Base-by-base conservation (phyloP, 192 early-diverging fungal genomes). In the Backusella luteola region DNA sequence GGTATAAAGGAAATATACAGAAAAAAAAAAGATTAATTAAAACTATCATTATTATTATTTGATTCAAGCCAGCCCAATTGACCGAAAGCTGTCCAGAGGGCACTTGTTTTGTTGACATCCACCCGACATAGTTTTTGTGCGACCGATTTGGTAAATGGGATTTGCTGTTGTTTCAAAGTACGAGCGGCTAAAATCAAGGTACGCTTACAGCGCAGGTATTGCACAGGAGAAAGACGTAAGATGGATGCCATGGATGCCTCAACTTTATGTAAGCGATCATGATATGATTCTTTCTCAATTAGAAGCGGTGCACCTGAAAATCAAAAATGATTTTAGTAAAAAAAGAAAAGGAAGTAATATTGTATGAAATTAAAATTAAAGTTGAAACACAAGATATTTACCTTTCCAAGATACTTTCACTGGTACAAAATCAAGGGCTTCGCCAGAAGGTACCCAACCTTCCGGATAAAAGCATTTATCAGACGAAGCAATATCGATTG, bases 21-120 rank as follows among this genome's bases (percentile, higher is more conserved):
- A 23, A 12, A 11, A 39, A 39, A 29, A 26, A 56, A 56, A 23
- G 9, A 56, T 56, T 56, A 56, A 56, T 56, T 56, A 56, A 23
- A 56, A 26, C 9, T 26, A 23, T 21, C n/a, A 23, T n/a, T 56
- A 23, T 56, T 56, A 56, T 23, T 56, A 23, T 56, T 56, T 56
- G 53, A 56, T 56, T 71, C 80, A 35, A 98, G 87, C 96, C 96
- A 98, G 71, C 94, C 95, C 66, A 96, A 82, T 66, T 86, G 84
- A 29, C 90, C 91, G 84, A 94, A 98, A 88, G 94, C 94, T 78
- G 95, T 94, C 85, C 93, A 96, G 12, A 98, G 86, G 73, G 93
- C 90, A 80, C 90, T 92, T 39, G 91, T 91, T 81, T 98, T 98
- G 89, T 98, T 98, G 76, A 98, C 96, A 78, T 98, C 96, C 26